Evolutionary conservation across 768 basidiomycete species (phyloP).

Genomic region (Leucocoprinus sp.): DNA sequence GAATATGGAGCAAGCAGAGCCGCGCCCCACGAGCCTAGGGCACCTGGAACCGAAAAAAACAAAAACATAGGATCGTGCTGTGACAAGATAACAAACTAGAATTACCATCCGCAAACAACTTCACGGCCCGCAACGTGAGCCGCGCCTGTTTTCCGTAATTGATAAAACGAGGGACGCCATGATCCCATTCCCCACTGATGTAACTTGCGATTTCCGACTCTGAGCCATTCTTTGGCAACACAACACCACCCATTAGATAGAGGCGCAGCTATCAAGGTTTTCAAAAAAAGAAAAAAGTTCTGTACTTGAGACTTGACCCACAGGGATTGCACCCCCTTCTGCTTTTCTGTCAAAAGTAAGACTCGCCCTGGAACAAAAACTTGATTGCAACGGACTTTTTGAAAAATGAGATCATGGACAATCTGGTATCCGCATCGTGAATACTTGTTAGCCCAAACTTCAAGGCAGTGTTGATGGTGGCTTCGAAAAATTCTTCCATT

Average conservation of each 20-base stretch:
- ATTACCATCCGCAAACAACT: constrained; percentile 70
- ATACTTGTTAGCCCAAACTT: constrained; percentile 76
- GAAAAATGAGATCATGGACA: constrained; percentile 53
- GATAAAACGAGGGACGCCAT: constrained; percentile 46
- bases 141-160: constrained; percentile 49
- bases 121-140: constrained; percentile 57
- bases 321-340: constrained; percentile 58
- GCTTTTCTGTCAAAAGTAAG: constrained; percentile 45
- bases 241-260: constrained; percentile 12
- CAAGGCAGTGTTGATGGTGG: constrained; percentile 61
- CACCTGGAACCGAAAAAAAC: constrained; percentile 37
- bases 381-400: constrained; percentile 36
- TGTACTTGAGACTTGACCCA: constrained; percentile 23
- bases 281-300: not conserved
- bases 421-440: constrained; percentile 66
- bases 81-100: no score
- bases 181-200: constrained; percentile 50
- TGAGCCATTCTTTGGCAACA: constrained; percentile 2
- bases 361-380: not conserved
- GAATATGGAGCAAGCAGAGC: constrained; percentile 65
- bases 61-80: no score
- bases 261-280: constrained; percentile 10
- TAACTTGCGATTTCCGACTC: constrained; percentile 23
- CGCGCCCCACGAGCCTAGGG: constrained; percentile 88
- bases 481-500: constrained; percentile 50